phyloP scores from a whole-genome alignment of 2,329 filamentous ascomycete species.

The Cordyceps militaris region DNA sequence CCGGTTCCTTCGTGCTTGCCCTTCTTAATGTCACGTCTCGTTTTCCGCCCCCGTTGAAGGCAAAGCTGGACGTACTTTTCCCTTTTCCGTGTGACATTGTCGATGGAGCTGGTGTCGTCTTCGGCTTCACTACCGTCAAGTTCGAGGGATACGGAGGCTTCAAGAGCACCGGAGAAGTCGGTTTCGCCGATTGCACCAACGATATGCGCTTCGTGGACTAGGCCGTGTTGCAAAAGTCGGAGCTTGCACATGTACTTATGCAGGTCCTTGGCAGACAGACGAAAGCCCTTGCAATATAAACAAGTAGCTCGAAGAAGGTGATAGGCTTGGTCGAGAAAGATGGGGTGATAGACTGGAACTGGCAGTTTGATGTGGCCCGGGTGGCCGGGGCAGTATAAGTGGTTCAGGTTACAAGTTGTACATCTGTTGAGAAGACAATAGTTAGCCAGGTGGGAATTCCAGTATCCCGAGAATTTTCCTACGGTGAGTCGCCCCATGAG shows the following conservation, averaged over 20 bases:
- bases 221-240: constrained; percentile 74
- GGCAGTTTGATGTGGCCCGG: constrained; percentile 92
- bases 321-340: constrained; percentile 88
- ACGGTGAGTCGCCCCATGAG: constrained; percentile 80
- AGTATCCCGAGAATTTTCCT: constrained; percentile 23
- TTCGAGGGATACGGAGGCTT: constrained; percentile 26
- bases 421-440: constrained; percentile 50
- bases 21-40: constrained; percentile 42
- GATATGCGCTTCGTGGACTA: constrained; percentile 60
- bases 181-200: constrained; percentile 47
- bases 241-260: constrained; percentile 80
- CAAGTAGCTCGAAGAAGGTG: constrained; percentile 82
- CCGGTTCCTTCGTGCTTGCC: constrained; percentile 79
- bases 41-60: constrained; percentile 53
- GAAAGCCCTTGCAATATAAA: constrained; percentile 82
- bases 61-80: constrained; percentile 65
- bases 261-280: constrained; percentile 67
- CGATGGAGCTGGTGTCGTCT: constrained; percentile 53
- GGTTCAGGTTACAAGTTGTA: constrained; percentile 82
- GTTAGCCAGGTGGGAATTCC: neutral
- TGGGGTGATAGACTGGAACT: constrained; percentile 89
- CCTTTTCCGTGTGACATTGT: constrained; percentile 45
- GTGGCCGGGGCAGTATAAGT: constrained; percentile 81
- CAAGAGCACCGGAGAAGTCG: constrained; percentile 30
- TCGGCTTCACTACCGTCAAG: constrained; percentile 52